Evolutionary conservation across 2,329 filamentous ascomycete species (phyloP), one percentile per base, ranked within the genome.

Genomic region (Penicillium sp.): DNA sequence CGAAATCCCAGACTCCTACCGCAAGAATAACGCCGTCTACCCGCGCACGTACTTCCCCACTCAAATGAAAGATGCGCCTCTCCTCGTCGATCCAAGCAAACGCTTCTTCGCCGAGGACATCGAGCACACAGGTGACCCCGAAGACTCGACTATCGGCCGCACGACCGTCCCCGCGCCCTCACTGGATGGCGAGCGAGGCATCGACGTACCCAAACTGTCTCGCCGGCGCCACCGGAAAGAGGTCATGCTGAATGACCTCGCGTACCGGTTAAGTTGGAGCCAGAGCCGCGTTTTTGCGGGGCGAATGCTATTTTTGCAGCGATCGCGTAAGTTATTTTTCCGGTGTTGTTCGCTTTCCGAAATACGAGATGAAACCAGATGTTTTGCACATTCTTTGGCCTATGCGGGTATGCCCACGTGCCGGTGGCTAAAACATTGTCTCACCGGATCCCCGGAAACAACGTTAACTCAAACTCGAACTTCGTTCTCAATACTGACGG

Each of bases 181-280:
- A 40, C 71, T 82, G 40, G 89, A 93, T 62, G 89, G 88, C n/a
- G 88, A 92, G 57, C 82, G 82, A 20, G 87, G 91, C 68, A 81
- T 95, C 35, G 83, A 86, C 1, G 87, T 95, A 40, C 91, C 92
- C 25, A 82, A 86, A 55, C 86, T 92, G 73, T 86, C 86, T 48
- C 86, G 84, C 68, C 79, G 80, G 43, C 84, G 85, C 63, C 85
- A 91, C 48, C 84, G 82, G 48, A 94, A 90, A 77, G 93, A 97
- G 71, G 86, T 94, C n/a, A 85, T 90, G 47, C 78, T 97, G 58
- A 97, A 97, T 70, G 92, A 97, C 69, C 78, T 97, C 44, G 93
- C 92, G 2, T 96, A 95, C 73, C 86, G 93, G 45, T 95, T 99
- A 89, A 92, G 90, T 47, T 99, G 94, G 93, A 87, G 92, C 52